Conservation (phyloP, 2,329 filamentous ascomycete genomes). For the Pyricularia grisea region DNA sequence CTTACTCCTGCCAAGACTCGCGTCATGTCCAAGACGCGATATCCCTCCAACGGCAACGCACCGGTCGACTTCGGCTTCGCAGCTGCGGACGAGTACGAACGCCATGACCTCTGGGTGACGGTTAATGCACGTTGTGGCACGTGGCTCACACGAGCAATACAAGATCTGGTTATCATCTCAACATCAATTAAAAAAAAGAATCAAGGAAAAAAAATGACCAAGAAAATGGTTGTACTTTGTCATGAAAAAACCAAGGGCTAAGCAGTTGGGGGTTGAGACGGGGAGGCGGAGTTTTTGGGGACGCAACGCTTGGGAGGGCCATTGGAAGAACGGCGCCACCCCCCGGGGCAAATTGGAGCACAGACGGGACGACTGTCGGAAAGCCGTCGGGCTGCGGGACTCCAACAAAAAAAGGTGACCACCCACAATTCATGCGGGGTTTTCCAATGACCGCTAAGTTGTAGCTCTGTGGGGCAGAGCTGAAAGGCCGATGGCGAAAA, state of each 20-base stretch:
- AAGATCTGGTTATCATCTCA: not conserved
- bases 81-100: not conserved
- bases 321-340: too few relatives aligned
- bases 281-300: not conserved
- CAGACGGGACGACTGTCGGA: not conserved
- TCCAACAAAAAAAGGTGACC: not conserved
- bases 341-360: not conserved
- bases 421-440: not conserved
- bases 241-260: not conserved
- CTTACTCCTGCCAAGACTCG: constrained; percentile 86
- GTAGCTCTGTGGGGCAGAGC: not conserved
- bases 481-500: not conserved
- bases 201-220: not conserved
- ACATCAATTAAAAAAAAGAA: not conserved
- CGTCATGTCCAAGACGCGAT: constrained; percentile 92
- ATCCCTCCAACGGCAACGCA: constrained; percentile 64
- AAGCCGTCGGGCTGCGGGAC: not conserved
- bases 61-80: not conserved
- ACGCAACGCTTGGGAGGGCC: not conserved
- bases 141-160: not conserved
- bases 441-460: not conserved
- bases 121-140: not conserved
- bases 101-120: not conserved
- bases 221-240: not conserved
- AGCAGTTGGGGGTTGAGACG: not conserved